Evolutionary conservation across 2,329 filamentous ascomycete genomes (phyloP).

Genomic region (Aspergillus oerlinghausenensis): DNA sequence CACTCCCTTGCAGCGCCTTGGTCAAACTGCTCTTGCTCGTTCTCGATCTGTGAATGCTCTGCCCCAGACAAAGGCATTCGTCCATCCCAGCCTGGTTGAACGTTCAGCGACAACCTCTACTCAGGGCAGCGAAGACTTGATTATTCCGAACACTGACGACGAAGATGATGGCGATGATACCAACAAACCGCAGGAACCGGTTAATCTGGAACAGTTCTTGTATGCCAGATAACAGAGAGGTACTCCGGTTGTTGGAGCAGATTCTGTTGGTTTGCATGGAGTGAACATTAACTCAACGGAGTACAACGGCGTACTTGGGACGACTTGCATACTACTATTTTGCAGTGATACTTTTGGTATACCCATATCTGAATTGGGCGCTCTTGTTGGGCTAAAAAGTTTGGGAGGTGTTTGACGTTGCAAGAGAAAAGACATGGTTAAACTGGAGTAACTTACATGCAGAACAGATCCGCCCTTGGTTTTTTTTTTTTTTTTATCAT

Average conservation of each 20-base stretch:
- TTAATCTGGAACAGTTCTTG: conserved; percentile 16
- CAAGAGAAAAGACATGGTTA: neutral
- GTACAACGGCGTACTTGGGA: neutral
- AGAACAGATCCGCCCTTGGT: neutral
- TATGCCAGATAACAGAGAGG: conserved; percentile 20
- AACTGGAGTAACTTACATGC: neutral
- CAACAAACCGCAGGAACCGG: conserved; percentile 5
- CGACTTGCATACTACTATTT: neutral
- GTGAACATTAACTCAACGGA: neutral
- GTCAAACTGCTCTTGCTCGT: conserved; percentile 35
- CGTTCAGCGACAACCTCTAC: conserved; percentile 14
- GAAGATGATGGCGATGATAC: conserved; percentile 24
- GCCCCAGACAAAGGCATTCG: conserved; percentile 10
- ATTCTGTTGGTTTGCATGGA: neutral
- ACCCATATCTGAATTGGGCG: neutral
- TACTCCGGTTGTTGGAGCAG: conserved; percentile 30
- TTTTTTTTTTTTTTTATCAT: too few relatives aligned
- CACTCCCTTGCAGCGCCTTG: conserved; percentile 40
- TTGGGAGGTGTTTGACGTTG: neutral
- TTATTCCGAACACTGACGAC: conserved; percentile 49
- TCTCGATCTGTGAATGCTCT: conserved; percentile 34
- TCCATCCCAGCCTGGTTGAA: neutral
- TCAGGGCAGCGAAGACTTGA: conserved; percentile 50
- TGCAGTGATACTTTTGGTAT: neutral
- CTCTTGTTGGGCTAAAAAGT: neutral